These are phyloP conservation scores for Pythium sp. DNA, from an alignment of 352 stramenopile species.

Conservation along the genomic window DNA sequence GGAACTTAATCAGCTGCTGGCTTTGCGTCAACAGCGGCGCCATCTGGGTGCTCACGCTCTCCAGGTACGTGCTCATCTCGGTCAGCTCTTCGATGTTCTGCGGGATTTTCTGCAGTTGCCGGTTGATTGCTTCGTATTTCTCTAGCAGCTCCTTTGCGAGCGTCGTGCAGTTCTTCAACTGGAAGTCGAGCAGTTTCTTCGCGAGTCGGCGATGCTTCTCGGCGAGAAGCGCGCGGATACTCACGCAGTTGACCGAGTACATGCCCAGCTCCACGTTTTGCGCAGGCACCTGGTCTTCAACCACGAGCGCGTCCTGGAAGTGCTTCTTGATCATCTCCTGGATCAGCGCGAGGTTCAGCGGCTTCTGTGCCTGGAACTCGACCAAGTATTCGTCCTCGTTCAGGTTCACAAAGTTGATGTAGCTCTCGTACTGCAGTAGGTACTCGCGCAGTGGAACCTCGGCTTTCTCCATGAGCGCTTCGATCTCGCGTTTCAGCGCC, in stretches of 20 bases:
- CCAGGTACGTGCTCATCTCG: slow-evolving; percentile 85
- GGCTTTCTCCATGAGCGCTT: slow-evolving; percentile 56
- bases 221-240: slow-evolving; percentile 63
- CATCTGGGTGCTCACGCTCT: slow-evolving; percentile 61
- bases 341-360: slow-evolving; percentile 62
- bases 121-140: slow-evolving; percentile 83
- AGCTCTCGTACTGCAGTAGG: slow-evolving; percentile 75
- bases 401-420: slow-evolving; percentile 88
- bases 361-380: slow-evolving; percentile 72
- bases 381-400: slow-evolving; percentile 86
- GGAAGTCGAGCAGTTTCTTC: slow-evolving; percentile 72
- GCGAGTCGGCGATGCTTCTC: slow-evolving; percentile 75
- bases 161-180: slow-evolving; percentile 69
- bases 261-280: slow-evolving; percentile 76
- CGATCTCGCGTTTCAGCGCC: slow-evolving; percentile 52
- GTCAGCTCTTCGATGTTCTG: slow-evolving; percentile 92
- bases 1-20: slow-evolving; percentile 78
- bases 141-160: slow-evolving; percentile 74
- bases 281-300: slow-evolving; percentile 60
- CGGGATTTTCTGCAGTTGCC: slow-evolving; percentile 81
- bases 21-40: slow-evolving; percentile 65
- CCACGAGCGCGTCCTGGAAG: slow-evolving; percentile 47
- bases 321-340: slow-evolving; percentile 81
- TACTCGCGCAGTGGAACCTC: slow-evolving; percentile 70
- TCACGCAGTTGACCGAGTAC: slow-evolving; percentile 78